Base-by-base conservation (phyloP, 192 early-diverging fungal genomes). In the Coemansia brasiliensis region DNA sequence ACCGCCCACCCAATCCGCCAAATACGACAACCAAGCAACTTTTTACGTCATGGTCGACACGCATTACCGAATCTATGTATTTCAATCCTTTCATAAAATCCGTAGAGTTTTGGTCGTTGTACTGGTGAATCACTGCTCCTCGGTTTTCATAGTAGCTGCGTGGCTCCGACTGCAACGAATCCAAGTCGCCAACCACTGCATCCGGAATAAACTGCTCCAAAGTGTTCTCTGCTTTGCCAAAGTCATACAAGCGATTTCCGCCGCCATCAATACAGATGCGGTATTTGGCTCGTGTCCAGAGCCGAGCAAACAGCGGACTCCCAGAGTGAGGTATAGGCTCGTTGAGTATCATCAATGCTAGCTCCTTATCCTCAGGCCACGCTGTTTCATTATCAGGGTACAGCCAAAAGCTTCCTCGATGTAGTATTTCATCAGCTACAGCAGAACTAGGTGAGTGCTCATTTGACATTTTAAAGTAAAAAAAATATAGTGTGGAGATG, bases 11-110 rank as follows among this genome's bases (percentile, higher is more conserved):
- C 4, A 94, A 70, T 4, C 90, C 92, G 35, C 93, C 92, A 16
- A 88, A 67, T 8, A 86, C 94, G n/a, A 96, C 72, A 5, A 92
- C 74, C 22, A 85, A 82, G 52, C 69, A 69, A 66, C 78, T 39
- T 12, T 66, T 29, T 5, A 63, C 8, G 37, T 52, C 46, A 6
- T 41, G 35, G 22, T 45, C 61, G 9, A 20, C 20, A 3, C 59
- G 53, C 52, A 52, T 45, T 2, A 40, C 61, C 29, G 20, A 49
- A 59, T 82, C 74, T 6, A 82, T 39, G 51, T 72, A 82, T 12
- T 61, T 26, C 12, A 97, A 79, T 53, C 92, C 91, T 70, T 98
- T 98, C 84, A 90, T 90, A 54, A 98, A 90, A 68, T 98, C 95
- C 6, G 93, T 95, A 63, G 38, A 92, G 59, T 61, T 51, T 39